A percentile compares a stretch with the other conserved stretches of the same genome.
These are phyloP conservation scores for Recurvomyces mirabilis DNA, from an alignment of 495 filamentous ascomycete genomes.

Conservation along the genomic window DNA sequence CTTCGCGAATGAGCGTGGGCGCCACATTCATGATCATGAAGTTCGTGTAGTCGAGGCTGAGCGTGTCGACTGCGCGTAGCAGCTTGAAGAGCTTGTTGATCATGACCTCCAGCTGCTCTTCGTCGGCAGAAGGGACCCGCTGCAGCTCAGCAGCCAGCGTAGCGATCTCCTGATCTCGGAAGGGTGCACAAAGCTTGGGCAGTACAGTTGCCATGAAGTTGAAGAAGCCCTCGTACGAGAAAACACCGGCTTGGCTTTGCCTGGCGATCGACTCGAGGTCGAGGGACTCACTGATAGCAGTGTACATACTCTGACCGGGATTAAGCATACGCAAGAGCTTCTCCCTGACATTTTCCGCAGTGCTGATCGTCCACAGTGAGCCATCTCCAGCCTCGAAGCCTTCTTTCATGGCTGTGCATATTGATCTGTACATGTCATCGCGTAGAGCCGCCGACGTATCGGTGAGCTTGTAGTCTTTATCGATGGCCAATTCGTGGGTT, in stretches of 20 bases:
- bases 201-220: slow-evolving; percentile 75
- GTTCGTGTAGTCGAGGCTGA: slow-evolving; percentile 93
- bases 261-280: slow-evolving; percentile 65
- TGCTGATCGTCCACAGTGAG: slow-evolving; percentile 64
- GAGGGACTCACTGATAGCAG: slow-evolving; percentile 71
- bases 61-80: slow-evolving; percentile 74
- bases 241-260: slow-evolving; percentile 69
- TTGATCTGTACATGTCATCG: slow-evolving; percentile 46
- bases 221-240: slow-evolving; percentile 92
- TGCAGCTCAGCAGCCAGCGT: slow-evolving; percentile 55
- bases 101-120: slow-evolving; percentile 54
- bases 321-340: slow-evolving; percentile 75
- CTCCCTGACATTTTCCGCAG: slow-evolving; percentile 73
- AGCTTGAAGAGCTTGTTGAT: slow-evolving; percentile 75
- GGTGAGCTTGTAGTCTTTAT: slow-evolving; percentile 65
- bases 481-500: slow-evolving; percentile 84
- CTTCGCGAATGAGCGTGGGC: slow-evolving; percentile 70
- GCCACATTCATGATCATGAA: slow-evolving; percentile 76
- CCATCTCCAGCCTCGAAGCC: slow-evolving; percentile 62
- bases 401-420: slow-evolving; percentile 66
- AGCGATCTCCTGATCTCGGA: slow-evolving; percentile 75
- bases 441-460: slow-evolving; percentile 33
- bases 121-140: slow-evolving; percentile 29
- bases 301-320: slow-evolving; percentile 69
- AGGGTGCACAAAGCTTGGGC: slow-evolving; percentile 88